Percentiles rank a stretch among this genome's conserved stretches.
Conservation (phyloP, 176 grass and related monocot species). For the Miscanthus lutarioriparius region DNA sequence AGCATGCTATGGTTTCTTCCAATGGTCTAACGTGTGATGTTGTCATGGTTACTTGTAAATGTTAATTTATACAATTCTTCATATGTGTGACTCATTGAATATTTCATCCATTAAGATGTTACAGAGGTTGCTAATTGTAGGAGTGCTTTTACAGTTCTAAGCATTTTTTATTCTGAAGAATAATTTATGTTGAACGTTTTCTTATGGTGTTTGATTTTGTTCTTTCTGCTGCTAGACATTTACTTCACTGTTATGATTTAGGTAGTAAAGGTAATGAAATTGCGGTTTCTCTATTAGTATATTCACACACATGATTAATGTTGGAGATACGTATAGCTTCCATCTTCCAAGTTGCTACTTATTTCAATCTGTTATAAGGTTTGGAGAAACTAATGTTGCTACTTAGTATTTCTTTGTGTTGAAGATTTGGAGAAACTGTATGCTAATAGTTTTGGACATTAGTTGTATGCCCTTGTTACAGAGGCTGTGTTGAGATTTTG, state of each 20-base stretch:
- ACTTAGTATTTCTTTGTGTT: not conserved
- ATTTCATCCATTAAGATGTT: slow-evolving; percentile 4
- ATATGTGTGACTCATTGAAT: not conserved
- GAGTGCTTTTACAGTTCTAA: not conserved
- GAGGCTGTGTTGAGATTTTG: not conserved
- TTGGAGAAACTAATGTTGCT: not conserved
- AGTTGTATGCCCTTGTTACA: not conserved
- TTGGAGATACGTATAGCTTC: not conserved
- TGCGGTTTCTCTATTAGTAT: not conserved
- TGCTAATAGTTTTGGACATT: not conserved
- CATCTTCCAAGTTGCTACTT: not conserved
- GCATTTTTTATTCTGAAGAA: not conserved
- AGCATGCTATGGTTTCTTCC: not conserved
- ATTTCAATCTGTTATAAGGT: not conserved
- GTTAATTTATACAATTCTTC: not conserved
- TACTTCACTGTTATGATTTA: not conserved
- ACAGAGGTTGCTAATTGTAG: not conserved
- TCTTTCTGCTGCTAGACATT: not conserved
- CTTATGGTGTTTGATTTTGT: not conserved
- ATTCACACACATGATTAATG: not conserved
- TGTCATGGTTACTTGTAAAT: not conserved
- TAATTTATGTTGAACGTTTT: not conserved
- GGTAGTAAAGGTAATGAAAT: slow-evolving; percentile 21
- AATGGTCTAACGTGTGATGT: not conserved
- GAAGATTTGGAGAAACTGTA: not conserved